Conservation (phyloP, 1,284 basidiomycete genomes). For the Marasmius sp. region DNA sequence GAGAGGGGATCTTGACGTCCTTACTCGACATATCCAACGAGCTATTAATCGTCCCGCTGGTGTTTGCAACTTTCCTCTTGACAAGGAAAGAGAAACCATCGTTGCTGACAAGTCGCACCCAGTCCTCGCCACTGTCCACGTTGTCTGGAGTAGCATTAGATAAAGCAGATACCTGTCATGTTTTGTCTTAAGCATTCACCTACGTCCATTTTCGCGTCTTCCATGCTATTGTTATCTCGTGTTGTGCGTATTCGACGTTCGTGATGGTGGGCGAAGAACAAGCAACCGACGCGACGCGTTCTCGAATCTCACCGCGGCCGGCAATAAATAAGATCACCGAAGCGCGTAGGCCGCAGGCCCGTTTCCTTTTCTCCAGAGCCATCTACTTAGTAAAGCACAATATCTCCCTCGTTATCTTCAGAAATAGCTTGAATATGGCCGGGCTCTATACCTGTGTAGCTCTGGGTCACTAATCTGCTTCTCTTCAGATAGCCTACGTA, state of each 20-base stretch:
- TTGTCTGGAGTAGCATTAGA: not conserved
- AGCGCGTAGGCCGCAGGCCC: too few relatives aligned
- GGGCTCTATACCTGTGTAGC: too few relatives aligned
- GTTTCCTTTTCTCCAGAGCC: too few relatives aligned
- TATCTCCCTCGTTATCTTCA: too few relatives aligned
- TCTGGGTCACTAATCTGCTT: too few relatives aligned
- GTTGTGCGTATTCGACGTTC: not conserved
- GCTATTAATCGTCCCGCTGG: constrained; percentile 50
- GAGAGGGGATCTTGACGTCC: constrained; percentile 5
- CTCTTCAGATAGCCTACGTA: too few relatives aligned
- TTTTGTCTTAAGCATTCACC: not conserved
- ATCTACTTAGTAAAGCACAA: too few relatives aligned
- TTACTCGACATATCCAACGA: constrained; percentile 39
- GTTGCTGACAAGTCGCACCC: constrained; percentile 52
- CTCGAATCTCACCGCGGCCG: too few relatives aligned
- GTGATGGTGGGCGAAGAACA: not conserved
- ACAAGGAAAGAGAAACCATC: constrained; percentile 57
- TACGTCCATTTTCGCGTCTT: not conserved
- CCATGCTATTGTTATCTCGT: not conserved
- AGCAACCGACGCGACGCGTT: too few relatives aligned
- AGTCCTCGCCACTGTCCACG: constrained; percentile 31
- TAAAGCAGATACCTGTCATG: not conserved
- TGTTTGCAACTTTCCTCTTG: constrained; percentile 48
- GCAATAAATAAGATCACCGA: too few relatives aligned
- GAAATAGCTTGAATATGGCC: too few relatives aligned